Evolutionary conservation across 139 green algal genomes (phyloP), one percentile per base, ranked within the genome.

Genomic region (Diplosphaera chodatii): DNA sequence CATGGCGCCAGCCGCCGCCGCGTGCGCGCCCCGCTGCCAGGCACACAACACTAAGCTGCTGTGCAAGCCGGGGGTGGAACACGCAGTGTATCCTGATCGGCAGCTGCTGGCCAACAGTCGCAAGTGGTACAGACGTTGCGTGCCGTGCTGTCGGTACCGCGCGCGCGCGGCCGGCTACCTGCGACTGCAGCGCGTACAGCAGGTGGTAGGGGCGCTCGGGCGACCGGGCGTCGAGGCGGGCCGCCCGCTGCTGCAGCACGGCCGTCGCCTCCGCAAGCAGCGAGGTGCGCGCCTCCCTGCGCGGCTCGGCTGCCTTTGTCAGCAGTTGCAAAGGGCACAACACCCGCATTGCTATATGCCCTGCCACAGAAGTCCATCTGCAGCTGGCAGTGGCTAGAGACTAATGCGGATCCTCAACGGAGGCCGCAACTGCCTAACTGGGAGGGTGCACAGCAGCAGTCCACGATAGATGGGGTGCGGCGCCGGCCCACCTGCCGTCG

Each of bases 21-120:
- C 64, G 48, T 68, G 33, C 74, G 65, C 23, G 40, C 32, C 31
- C 64, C 62, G 63, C 76, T 59, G 74, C 83, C n/a, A 81, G 62
- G 67, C 69, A 64, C 71, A 79, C 31, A 85, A 63, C 0, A 81
- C n/a, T n/a, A n/a, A n/a, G n/a, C n/a, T n/a, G n/a, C n/a, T n/a
- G n/a, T n/a, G n/a, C n/a, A n/a, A n/a, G n/a, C n/a, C n/a, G n/a
- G n/a, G n/a, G n/a, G n/a, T n/a, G n/a, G n/a, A n/a, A n/a, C n/a
- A n/a, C n/a, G n/a, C n/a, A n/a, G n/a, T n/a, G n/a, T n/a, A n/a
- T n/a, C n/a, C n/a, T n/a, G n/a, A n/a, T n/a, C n/a, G n/a, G n/a
- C n/a, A n/a, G n/a, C n/a, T n/a, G n/a, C n/a, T n/a, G n/a, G n/a
- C n/a, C n/a, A n/a, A n/a, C n/a, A n/a, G n/a, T n/a, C n/a, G n/a